Conservation (phyloP, 805 yeast genomes). For the Spathaspora arborariae region DNA sequence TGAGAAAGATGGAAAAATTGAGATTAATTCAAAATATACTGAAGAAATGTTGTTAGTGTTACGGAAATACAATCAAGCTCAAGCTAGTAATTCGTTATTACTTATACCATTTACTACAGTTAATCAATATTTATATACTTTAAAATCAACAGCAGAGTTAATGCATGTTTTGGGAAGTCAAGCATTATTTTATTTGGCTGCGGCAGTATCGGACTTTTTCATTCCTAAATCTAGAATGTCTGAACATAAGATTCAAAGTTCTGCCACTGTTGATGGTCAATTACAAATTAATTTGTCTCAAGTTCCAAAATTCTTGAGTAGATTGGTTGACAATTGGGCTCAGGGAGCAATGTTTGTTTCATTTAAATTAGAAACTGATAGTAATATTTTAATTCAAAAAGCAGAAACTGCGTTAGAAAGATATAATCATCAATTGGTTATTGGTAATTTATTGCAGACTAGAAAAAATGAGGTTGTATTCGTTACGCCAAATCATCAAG, state of each 20-base stretch:
- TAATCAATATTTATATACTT: constrained; percentile 85
- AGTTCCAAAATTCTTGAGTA: constrained; percentile 87
- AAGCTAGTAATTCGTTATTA: constrained; percentile 50
- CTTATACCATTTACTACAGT: constrained; percentile 90
- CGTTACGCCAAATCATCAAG: constrained; percentile 49
- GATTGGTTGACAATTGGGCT: constrained; percentile 92
- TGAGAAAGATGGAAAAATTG: constrained; percentile 51
- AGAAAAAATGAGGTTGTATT: constrained; percentile 86
- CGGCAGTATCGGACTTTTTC: constrained; percentile 97
- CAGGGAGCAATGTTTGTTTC: constrained; percentile 92
- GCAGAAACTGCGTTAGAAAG: constrained; percentile 76
- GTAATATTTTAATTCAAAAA: constrained; percentile 62
- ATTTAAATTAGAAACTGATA: constrained; percentile 91
- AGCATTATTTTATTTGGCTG: constrained; percentile 85
- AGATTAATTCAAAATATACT: constrained; percentile 58
- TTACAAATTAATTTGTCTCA: constrained; percentile 85
- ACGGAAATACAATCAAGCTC: constrained; percentile 51
- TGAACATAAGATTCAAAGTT: constrained; percentile 90
- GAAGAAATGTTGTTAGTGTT: constrained; percentile 57
- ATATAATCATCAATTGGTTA: constrained; percentile 89
- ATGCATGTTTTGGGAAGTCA: constrained; percentile 51
- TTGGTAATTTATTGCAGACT: constrained; percentile 87
- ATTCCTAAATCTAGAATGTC: constrained; percentile 82
- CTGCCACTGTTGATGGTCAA: constrained; percentile 62
- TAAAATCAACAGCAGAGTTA: constrained; percentile 60